These are phyloP conservation scores for Ilex asprella DNA, from an alignment of 257 asterid species.

Conservation along the genomic window DNA sequence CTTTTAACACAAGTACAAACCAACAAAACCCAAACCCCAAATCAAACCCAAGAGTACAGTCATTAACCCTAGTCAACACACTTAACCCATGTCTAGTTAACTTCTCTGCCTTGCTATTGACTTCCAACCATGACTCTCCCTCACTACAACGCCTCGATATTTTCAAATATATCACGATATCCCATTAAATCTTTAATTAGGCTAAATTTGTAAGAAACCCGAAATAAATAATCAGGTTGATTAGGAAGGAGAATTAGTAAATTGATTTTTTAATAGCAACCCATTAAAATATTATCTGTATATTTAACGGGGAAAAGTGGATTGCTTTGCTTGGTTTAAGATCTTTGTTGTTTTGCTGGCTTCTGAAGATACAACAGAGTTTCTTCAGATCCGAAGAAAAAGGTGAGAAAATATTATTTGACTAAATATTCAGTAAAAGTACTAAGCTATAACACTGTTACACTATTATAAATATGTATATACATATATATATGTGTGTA, in stretches of 20 bases:
- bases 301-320: not conserved
- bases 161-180: conserved; percentile 27
- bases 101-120: conserved; percentile 41
- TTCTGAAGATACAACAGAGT: conserved; percentile 47
- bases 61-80: not conserved
- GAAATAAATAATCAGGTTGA: conserved; percentile 5
- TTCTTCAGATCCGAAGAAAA: conserved; percentile 89
- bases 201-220: not conserved
- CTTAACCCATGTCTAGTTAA: conserved; percentile 4
- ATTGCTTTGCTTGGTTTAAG: conserved; percentile 36
- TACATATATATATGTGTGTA: conserved; percentile 7
- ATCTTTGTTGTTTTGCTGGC: conserved; percentile 63
- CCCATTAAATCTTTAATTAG: conserved; percentile 26
- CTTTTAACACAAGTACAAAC: no score
- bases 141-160: conserved; percentile 35
- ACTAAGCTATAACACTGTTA: conserved; percentile 4
- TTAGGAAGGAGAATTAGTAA: conserved; percentile 53
- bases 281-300: conserved; percentile 1
- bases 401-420: conserved; percentile 28
- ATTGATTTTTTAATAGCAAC: conserved; percentile 31
- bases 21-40: no score
- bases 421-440: conserved; percentile 6
- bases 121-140: conserved; percentile 24
- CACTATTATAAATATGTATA: not conserved
- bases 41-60: not conserved